Percentiles rank a stretch among this genome's conserved stretches.
These are phyloP conservation scores for Syncephalastrum sp. DNA, from an alignment of 371 early-diverging fungal species.

Conservation along the genomic window DNA sequence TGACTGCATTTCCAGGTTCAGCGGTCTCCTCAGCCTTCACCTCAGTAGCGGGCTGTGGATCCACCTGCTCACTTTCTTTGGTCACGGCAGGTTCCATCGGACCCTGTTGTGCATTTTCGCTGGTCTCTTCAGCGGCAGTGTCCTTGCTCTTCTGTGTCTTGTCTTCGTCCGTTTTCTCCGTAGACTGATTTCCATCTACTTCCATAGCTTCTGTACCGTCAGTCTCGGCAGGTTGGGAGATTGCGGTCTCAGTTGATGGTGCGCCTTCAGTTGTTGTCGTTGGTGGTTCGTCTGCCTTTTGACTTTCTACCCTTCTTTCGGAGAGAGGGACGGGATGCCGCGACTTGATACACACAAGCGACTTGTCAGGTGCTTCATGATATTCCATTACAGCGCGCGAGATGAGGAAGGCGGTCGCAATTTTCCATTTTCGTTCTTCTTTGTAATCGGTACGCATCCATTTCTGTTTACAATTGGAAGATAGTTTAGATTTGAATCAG, in stretches of 20 bases:
- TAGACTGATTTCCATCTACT: conserved; percentile 23
- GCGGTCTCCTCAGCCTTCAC: background rate
- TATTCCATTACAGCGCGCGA: conserved; percentile 81
- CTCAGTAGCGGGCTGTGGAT: background rate
- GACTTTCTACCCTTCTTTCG: too few species aligned
- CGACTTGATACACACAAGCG: conserved; percentile 57
- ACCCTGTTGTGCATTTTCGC: background rate
- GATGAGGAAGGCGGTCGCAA: conserved; percentile 70
- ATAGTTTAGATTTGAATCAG: background rate
- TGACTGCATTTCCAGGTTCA: too few species aligned
- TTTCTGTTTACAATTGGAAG: conserved; percentile 37
- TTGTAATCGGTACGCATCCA: conserved; percentile 88
- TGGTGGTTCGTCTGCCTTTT: too few species aligned
- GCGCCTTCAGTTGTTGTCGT: too few species aligned
- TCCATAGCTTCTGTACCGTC: conserved; percentile 5
- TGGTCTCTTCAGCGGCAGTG: background rate
- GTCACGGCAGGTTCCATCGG: background rate
- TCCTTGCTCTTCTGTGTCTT: background rate
- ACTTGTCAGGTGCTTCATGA: conserved; percentile 75
- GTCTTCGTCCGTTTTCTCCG: background rate
- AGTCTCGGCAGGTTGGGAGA: too few species aligned
- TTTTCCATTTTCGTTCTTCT: conserved; percentile 86
- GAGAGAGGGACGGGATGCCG: too few species aligned
- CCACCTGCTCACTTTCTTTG: background rate
- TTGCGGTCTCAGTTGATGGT: too few species aligned